Evolutionary conservation across 2,329 filamentous ascomycete genomes (phyloP).

Genomic region (Neoarthrinium moseri): DNA sequence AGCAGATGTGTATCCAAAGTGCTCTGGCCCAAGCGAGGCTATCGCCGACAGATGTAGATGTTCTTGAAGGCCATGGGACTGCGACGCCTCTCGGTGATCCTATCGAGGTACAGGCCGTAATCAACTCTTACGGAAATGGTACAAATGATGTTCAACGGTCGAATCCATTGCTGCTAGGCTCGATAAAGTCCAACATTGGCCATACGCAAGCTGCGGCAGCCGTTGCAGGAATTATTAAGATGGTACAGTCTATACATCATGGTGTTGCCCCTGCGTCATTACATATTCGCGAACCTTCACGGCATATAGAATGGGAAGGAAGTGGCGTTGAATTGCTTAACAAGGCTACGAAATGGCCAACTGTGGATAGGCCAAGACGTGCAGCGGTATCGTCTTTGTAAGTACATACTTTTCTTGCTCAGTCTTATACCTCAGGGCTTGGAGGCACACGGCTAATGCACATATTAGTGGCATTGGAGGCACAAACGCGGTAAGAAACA

Average conservation of each 20-base stretch:
- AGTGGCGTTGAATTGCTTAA: background rate
- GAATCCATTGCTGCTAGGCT: constrained; percentile 22
- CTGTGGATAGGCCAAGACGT: background rate
- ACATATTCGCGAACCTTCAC: constrained; percentile 5
- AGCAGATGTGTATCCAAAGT: constrained; percentile 11
- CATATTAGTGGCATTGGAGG: background rate
- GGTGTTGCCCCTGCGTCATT: constrained; percentile 2
- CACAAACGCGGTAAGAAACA: constrained; percentile 3
- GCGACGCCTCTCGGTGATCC: constrained; percentile 20
- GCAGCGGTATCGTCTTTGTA: constrained; percentile 5
- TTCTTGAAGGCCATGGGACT: constrained; percentile 28
- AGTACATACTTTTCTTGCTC: background rate
- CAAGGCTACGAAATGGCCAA: constrained; percentile 2
- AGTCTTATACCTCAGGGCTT: background rate
- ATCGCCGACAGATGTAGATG: constrained; percentile 15
- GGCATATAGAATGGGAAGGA: constrained; percentile 2
- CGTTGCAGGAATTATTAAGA: constrained; percentile 32
- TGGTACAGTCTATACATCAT: constrained; percentile 16
- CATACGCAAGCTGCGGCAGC: constrained; percentile 32
- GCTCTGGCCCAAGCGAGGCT: constrained; percentile 14
- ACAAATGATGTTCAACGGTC: background rate
- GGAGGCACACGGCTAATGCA: background rate
- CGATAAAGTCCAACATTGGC: constrained; percentile 34
- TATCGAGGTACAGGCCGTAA: constrained; percentile 7
- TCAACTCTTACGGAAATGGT: constrained; percentile 4